Evolutionary conservation across 306 rosid genomes (phyloP), one percentile per base, ranked within the genome.

Genomic region (Macrotyloma uniflorum): DNA sequence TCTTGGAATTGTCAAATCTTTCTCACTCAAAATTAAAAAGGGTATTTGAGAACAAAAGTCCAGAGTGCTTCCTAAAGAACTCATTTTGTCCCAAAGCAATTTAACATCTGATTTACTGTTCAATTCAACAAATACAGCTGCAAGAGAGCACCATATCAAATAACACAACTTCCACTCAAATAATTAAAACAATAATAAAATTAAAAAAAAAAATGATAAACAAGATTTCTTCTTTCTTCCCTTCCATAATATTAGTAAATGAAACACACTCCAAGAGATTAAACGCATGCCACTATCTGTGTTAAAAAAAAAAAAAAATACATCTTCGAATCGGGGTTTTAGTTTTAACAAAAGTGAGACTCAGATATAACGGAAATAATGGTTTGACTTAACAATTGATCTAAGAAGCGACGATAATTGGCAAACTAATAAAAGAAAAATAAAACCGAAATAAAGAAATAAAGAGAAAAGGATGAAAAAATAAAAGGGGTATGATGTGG

Each of bases 381-480:
- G 42, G 24, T 75, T 81, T 58, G 28, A 68, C 61, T 65, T 2
- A 47, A 74, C 24, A 77, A 45, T 24, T 67, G 46, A 83, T 66
- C 24, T 1, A 65, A 13, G 16, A 57, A 36, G 35, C 14, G 30
- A 30, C n/a, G 12, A 66, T 43, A 35, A 72, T 42, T 64, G 22
- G 77, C 4, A 55, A 30, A 66, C 47, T 12, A 70, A 57, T 19
- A 23, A 20, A 70, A 11, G 4, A n/a, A 32, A 66, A 50, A 49
- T 4, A 3, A 12, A 67, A 77, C 3, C 3, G 2, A n/a, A n/a
- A 46, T 4, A 49, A 72, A 24, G n/a, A 40, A 47, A 66, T 7
- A 46, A 46, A 45, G 35, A 32, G 4, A 68, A 69, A 20, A 35
- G 10, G 6, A 59, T 33, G 58, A 19, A 47, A 47, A 24, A 10